phyloP scores from a whole-genome alignment of 371 early-diverging fungal genomes.

The Rhizomucor pusillus region DNA sequence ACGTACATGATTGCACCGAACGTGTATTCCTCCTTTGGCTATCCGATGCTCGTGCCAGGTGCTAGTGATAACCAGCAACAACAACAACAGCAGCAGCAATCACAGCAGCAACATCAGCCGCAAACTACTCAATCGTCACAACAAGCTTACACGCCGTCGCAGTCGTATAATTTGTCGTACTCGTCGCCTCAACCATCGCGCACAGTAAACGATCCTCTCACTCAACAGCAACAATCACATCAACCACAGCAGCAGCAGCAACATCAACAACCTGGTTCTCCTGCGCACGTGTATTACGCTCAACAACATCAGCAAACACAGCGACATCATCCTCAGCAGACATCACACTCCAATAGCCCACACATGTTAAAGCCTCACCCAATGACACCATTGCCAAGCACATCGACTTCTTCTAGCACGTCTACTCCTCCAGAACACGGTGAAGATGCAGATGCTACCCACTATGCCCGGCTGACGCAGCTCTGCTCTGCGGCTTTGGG shows the following conservation, averaged over 20 bases:
- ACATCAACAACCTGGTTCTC: constrained; percentile 5
- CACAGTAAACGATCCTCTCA: background rate
- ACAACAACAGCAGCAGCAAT: constrained; percentile 11
- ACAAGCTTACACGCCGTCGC: background rate
- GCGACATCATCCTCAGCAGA: constrained; percentile 12
- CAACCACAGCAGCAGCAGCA: constrained; percentile 8
- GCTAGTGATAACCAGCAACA: constrained; percentile 10
- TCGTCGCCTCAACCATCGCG: background rate
- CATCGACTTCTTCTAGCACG: constrained; percentile 35
- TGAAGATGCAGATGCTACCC: constrained; percentile 34
- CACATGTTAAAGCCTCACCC: constrained; percentile 17
- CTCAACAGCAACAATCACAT: constrained; percentile 3
- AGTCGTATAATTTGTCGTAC: background rate
- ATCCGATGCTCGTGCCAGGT: constrained; percentile 27
- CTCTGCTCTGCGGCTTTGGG: constrained; percentile 43
- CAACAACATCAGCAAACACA: constrained; percentile 10
- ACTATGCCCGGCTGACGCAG: constrained; percentile 38
- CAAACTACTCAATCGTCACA: constrained; percentile 1
- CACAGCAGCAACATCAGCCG: no score
- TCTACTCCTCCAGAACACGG: constrained; percentile 32
- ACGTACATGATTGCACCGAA: constrained; percentile 21
- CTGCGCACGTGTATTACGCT: background rate
- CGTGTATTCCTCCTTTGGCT: constrained; percentile 27
- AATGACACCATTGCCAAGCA: constrained; percentile 38
- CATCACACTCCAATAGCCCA: background rate